Evolutionary conservation across 1,139 yeast species (phyloP), one percentile per base, ranked within the genome.

Genomic region (Insectozyma bohioensis): DNA sequence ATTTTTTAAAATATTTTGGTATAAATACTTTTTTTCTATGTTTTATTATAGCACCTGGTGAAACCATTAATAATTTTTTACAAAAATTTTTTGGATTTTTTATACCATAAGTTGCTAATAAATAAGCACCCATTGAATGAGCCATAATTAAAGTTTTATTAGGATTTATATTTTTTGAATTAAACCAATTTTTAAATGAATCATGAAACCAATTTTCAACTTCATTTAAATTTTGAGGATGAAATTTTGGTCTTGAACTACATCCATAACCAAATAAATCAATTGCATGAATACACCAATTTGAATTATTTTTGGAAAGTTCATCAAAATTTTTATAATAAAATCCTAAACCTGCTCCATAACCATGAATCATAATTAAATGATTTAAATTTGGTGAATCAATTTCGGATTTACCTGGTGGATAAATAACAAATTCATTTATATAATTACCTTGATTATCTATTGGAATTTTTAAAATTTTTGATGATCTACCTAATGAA

Each of bases 181-280:
- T 39, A 32, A 67, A 51, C 82, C 83, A 78, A 9, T 56, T 56
- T 5, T 56, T 48, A 33, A 67, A 64, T 1, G 81, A 72, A 29
- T 72, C 70, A 33, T 72, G 75, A 50, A 77, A 78, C 74, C 79
- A 72, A 4, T 52, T 45, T 45, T 76, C 82, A 17, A 75, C 77
- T 33, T 55, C 48, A 38, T 45, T 44, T 10, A 59, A 45, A n/a
- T 49, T 47, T 3, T 30, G 12, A 1, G 42, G 40, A 24, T 35
- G 24, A 35, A 77, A 79, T 7, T 63, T 59, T 0, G 85, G 83
- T 40, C 92, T 59, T 1, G 86, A 73, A 1, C 87, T 80, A 46
- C 82, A 80, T 0, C 92, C 92, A 50, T 80, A 83, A 0, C 92
- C 94, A n/a, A 82, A 66, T 20, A 83, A 55, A 49, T 84, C 92